phyloP scores from a whole-genome alignment of 192 early-diverging fungal genomes.

The Linnemannia elongata region DNA sequence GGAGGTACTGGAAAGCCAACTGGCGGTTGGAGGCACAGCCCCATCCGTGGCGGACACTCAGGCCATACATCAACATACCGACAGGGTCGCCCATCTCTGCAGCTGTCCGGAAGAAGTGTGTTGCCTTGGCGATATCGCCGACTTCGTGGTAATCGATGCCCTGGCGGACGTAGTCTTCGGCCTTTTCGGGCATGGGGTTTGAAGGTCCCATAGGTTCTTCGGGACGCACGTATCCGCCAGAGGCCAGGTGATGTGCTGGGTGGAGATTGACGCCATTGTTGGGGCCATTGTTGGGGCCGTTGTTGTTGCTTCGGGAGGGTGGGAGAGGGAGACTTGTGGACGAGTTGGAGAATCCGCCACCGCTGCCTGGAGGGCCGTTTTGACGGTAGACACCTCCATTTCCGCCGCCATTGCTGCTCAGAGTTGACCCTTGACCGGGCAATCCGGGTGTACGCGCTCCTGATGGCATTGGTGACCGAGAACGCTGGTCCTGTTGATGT shows the following conservation, averaged over 20 bases:
- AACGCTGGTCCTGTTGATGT: constrained; percentile 22
- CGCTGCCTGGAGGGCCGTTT: constrained; percentile 34
- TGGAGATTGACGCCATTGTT: too few species aligned
- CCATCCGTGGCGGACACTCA: constrained; percentile 84
- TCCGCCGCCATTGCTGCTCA: constrained; percentile 17
- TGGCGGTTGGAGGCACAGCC: constrained; percentile 52
- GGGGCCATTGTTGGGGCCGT: too few species aligned
- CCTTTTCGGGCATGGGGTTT: constrained; percentile 52
- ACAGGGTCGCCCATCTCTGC: constrained; percentile 76
- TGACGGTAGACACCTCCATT: constrained; percentile 41
- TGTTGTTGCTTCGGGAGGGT: background rate
- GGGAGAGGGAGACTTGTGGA: constrained; percentile 22
- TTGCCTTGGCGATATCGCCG: constrained; percentile 78
- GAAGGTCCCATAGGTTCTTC: constrained; percentile 47
- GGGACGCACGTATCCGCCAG: constrained; percentile 43
- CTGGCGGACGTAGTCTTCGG: constrained; percentile 74
- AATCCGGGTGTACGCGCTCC: constrained; percentile 24
- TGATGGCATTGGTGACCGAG: constrained; percentile 21
- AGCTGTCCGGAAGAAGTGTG: constrained; percentile 76
- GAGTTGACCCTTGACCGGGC: constrained; percentile 16
- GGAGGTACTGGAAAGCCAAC: constrained; percentile 77
- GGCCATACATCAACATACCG: constrained; percentile 80
- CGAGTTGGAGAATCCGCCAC: constrained; percentile 23
- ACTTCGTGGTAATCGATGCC: constrained; percentile 78
- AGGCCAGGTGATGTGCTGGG: constrained; percentile 39